Base-by-base conservation (phyloP, 148 eudicot genomes). In the Dianthus caryophyllus region DNA sequence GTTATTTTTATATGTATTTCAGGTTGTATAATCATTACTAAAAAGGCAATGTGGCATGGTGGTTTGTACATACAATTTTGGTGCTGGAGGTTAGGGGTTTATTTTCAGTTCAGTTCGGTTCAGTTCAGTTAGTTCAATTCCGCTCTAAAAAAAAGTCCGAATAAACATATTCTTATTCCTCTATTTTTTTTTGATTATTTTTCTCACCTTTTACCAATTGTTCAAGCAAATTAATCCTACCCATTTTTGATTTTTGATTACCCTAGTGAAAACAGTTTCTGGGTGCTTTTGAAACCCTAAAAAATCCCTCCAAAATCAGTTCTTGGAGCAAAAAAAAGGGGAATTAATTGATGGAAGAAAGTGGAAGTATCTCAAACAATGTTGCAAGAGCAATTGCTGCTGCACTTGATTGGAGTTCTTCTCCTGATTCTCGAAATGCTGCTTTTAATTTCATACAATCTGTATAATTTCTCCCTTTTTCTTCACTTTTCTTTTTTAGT, bases 321-420 rank as follows among this genome's bases (percentile, higher is more conserved):
- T 47, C 6, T 57, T 24, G 47, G 14, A 12, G 0, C 20, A 21
- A 49, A 61, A 36, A 13, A 21, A 6, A 30, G 0, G 25, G 36
- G 16, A 44, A 21, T 1, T 1, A 6, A 8, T 49, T 10, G 58
- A 87, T 89, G 93, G 95, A 80, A 47, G 89, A 82, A 13, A 30
- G 70, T 75, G 78, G 64, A 43, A 70, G 50, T 47, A 71, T 73
- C 29, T 85, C 87, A 22, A 84, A 57, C 66, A 83, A 79, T 71
- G 96, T 94, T 33, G 97, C 96, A 38, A 76, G 80, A 72, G 97
- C 98, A 61, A 94, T 94, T 39, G 68, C 67, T 16, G 85, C 84
- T 70, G 98, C 91, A 47, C 84, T 90, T 22, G 92, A 88, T 69
- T 90, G 97, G 96, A 83, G 71, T 29, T 86, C 96, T 52, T 69